Conservation (phyloP, 1,139 yeast genomes). For the Diutina pseudorugosa region DNA sequence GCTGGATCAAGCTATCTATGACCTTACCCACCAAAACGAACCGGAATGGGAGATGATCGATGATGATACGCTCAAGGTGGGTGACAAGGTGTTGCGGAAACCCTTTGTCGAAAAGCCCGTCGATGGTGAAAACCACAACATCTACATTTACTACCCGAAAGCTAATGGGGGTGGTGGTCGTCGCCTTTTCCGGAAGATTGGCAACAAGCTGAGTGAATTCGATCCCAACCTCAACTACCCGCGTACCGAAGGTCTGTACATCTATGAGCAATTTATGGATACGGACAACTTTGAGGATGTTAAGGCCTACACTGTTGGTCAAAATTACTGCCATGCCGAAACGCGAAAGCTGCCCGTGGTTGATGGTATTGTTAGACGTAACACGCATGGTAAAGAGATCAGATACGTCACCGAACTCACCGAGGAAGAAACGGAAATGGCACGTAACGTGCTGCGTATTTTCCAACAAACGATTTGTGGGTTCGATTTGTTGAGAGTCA, state of each 20-base stretch:
- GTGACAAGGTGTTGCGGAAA: slow-evolving; percentile 60
- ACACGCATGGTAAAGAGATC: slow-evolving; percentile 95
- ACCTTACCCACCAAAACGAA: slow-evolving; percentile 58
- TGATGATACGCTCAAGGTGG: slow-evolving; percentile 70
- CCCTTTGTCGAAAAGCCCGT: slow-evolving; percentile 99
- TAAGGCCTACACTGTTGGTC: slow-evolving; percentile 95
- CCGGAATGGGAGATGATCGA: slow-evolving; percentile 86
- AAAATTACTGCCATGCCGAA: slow-evolving; percentile 88
- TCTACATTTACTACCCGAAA: slow-evolving; percentile 80
- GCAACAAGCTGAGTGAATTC: slow-evolving; percentile 93
- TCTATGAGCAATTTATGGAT: slow-evolving; percentile 93
- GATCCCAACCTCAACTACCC: slow-evolving; percentile 70
- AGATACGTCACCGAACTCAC: slow-evolving; percentile 77
- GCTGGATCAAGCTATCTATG: slow-evolving; percentile 33
- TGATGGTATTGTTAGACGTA: slow-evolving; percentile 94
- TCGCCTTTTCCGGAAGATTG: slow-evolving; percentile 85
- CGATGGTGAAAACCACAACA: slow-evolving; percentile 97
- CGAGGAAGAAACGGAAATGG: slow-evolving; percentile 68
- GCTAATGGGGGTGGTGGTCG: slow-evolving; percentile 97
- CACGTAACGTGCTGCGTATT: slow-evolving; percentile 56
- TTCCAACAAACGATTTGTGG: slow-evolving; percentile 98
- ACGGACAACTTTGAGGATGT: slow-evolving; percentile 98
- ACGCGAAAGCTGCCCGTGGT: slow-evolving; percentile 98
- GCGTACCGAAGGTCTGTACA: slow-evolving; percentile 81
- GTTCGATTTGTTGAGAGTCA: slow-evolving; percentile 82